These are phyloP conservation scores for Triangularia setosa DNA, from an alignment of 2,329 filamentous ascomycete genomes.

Conservation along the genomic window DNA sequence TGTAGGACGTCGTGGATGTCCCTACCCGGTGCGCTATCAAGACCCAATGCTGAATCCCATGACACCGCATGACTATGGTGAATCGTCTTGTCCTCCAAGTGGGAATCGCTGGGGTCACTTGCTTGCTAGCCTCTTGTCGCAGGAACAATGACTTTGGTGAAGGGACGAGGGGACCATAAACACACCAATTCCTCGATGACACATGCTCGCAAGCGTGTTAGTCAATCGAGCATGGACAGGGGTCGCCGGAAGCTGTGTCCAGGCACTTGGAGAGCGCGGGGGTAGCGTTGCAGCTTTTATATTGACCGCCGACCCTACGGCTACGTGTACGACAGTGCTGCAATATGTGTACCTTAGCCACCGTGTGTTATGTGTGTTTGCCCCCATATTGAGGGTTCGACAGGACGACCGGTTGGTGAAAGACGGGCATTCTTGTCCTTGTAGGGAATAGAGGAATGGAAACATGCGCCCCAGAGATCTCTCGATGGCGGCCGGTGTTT, in stretches of 20 bases:
- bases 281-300: conserved; percentile 1
- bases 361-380: background rate
- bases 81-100: background rate
- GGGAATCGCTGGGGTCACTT: background rate
- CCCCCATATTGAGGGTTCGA: background rate
- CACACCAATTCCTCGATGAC: background rate
- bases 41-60: background rate
- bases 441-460: background rate
- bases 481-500: background rate
- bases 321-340: background rate
- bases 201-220: conserved; percentile 4
- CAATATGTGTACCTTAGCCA: background rate
- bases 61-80: background rate
- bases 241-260: background rate
- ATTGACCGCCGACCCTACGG: background rate
- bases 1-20: conserved; percentile 1
- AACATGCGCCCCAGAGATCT: background rate
- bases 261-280: background rate
- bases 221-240: background rate
- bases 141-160: background rate
- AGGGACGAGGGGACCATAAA: background rate
- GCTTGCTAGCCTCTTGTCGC: background rate
- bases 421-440: background rate
- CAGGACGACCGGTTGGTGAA: background rate
- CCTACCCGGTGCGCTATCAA: background rate